These are phyloP conservation scores for Heliocybe sulcata DNA, from an alignment of 1,284 basidiomycete genomes.

Conservation along the genomic window DNA sequence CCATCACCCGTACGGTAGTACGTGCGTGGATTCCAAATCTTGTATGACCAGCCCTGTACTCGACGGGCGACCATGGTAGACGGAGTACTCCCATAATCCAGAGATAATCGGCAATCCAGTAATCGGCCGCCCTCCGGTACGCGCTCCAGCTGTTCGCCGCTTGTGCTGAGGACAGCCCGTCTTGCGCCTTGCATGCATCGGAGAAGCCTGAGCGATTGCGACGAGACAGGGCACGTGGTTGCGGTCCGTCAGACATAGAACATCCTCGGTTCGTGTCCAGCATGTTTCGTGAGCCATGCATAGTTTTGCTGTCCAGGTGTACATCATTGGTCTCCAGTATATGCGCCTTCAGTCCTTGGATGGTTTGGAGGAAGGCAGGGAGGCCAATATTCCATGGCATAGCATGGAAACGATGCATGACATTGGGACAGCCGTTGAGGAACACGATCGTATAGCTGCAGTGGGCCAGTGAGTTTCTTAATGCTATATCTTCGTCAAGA, in stretches of 20 bases:
- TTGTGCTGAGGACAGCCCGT: background rate
- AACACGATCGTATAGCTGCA: conserved; percentile 37
- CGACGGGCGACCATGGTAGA: no score
- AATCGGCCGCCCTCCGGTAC: background rate
- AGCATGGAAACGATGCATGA: conserved; percentile 14
- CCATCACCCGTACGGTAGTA: no score
- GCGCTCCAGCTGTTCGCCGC: background rate
- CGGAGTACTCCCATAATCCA: no score
- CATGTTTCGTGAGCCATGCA: conserved; percentile 29
- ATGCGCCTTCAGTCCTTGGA: conserved; percentile 9
- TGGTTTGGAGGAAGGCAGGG: background rate
- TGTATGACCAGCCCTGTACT: no score
- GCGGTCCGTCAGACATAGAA: background rate
- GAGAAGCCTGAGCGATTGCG: background rate
- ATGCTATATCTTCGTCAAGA: no score
- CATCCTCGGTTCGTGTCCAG: background rate
- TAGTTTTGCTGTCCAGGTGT: conserved; percentile 30
- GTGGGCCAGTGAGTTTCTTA: conserved; percentile 11
- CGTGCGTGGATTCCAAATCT: no score
- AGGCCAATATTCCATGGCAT: conserved; percentile 18
- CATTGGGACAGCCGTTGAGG: conserved; percentile 32
- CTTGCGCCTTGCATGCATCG: background rate
- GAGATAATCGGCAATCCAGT: no score
- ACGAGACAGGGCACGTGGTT: background rate
- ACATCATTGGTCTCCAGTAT: conserved; percentile 15